Percentiles rank a stretch among this genome's conserved stretches.
phyloP scores from a whole-genome alignment of 169 alveolate genomes.

The Plasmodium cynomolgi region DNA sequence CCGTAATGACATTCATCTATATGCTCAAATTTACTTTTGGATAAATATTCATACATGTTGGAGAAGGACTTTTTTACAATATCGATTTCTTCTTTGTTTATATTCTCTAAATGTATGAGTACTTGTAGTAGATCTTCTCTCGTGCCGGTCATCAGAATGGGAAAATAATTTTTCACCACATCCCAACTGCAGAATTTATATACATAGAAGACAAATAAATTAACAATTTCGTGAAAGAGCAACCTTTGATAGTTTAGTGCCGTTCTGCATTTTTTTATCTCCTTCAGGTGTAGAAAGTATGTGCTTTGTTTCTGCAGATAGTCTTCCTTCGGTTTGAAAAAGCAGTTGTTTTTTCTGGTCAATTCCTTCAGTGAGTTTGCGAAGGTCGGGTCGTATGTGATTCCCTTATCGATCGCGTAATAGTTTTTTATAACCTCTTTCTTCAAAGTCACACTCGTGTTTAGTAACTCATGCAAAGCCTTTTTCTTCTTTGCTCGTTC shows the following conservation, averaged over 20 bases:
- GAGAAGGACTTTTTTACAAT: conserved; percentile 24
- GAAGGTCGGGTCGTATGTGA: conserved; percentile 6
- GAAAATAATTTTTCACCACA: conserved; percentile 50
- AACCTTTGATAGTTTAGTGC: conserved; percentile 18
- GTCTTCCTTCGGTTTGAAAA: conserved; percentile 39
- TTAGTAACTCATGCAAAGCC: conserved; percentile 15
- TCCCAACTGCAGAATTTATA: conserved; percentile 66
- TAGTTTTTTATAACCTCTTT: conserved; percentile 51
- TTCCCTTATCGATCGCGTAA: conserved; percentile 22
- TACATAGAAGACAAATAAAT: conserved; percentile 58
- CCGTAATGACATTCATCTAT: conserved; percentile 34
- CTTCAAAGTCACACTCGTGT: conserved; percentile 14
- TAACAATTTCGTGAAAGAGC: conserved; percentile 45
- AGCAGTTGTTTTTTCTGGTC: conserved; percentile 14
- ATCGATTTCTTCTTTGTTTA: conserved; percentile 29
- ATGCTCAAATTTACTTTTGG: conserved; percentile 21
- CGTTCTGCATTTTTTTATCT: conserved; percentile 32
- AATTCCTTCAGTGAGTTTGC: background rate
- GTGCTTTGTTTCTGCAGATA: conserved; percentile 7
- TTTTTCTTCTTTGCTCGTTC: conserved; percentile 3
- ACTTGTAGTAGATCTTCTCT: background rate
- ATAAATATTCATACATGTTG: conserved; percentile 60
- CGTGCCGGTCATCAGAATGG: conserved; percentile 31
- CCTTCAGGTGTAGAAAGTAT: conserved; percentile 39
- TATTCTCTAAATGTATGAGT: conserved; percentile 10